These are phyloP conservation scores for Fusarium brevicatenulatum DNA, from an alignment of 2,329 filamentous ascomycete genomes.

Conservation along the genomic window DNA sequence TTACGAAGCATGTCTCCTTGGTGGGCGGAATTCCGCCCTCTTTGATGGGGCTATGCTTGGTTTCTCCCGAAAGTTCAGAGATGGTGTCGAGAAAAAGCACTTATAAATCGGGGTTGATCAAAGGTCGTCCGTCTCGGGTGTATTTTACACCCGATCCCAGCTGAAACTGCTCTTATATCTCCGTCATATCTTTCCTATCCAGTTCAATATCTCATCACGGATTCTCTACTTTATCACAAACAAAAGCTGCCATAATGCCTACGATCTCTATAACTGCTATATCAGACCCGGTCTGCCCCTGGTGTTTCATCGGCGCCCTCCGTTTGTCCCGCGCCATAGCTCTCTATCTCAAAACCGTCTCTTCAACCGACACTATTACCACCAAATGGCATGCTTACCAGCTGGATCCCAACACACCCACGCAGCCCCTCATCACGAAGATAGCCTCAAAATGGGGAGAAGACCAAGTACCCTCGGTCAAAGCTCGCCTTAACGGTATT, in stretches of 20 bases:
- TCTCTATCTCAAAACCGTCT: slow-evolving; percentile 70
- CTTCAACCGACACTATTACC: slow-evolving; percentile 74
- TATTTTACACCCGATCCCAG: not conserved
- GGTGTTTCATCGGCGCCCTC: slow-evolving; percentile 83
- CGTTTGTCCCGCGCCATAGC: slow-evolving; percentile 78
- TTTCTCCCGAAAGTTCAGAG: not conserved
- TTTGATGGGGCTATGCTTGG: not conserved
- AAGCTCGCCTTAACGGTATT: slow-evolving; percentile 64
- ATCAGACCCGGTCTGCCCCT: slow-evolving; percentile 84
- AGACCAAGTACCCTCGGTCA: slow-evolving; percentile 67
- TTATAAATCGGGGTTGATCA: not conserved
- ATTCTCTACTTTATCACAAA: not conserved
- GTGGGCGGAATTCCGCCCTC: slow-evolving; percentile 41
- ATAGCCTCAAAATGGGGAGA: slow-evolving; percentile 74
- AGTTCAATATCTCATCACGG: not conserved
- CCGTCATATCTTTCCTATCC: not conserved
- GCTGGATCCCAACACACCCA: slow-evolving; percentile 72
- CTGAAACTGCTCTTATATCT: not conserved
- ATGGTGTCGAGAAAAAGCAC: not conserved
- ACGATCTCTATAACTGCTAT: slow-evolving; percentile 81
- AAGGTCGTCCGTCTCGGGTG: not conserved
- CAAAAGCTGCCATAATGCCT: slow-evolving; percentile 63
- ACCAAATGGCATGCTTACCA: slow-evolving; percentile 84
- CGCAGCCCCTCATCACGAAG: slow-evolving; percentile 59
- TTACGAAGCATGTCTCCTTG: not conserved